A percentile compares a stretch with the other conserved stretches of the same genome.
Conservation (phyloP, 192 early-diverging fungal genomes). For the Coemansia sp. region DNA sequence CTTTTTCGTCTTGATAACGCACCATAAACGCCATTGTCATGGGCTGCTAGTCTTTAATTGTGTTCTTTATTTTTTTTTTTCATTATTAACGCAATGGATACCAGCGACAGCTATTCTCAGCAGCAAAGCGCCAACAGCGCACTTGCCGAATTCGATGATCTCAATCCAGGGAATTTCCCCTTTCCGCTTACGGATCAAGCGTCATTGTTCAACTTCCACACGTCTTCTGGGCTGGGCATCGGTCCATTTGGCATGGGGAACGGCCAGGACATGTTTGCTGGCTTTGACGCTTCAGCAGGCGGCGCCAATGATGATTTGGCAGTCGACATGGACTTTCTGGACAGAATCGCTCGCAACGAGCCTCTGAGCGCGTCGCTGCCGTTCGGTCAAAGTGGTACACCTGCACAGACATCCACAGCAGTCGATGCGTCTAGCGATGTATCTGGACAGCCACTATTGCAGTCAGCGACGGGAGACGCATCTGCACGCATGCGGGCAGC, state of each 20-base stretch:
- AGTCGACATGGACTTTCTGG: constrained; percentile 14
- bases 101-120: constrained; percentile 7
- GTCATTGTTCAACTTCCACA: constrained; percentile 54
- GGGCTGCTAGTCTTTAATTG: not conserved
- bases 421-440: not conserved
- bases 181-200: constrained; percentile 48
- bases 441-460: not conserved
- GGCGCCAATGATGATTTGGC: constrained; percentile 7
- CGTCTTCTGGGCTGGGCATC: constrained; percentile 29
- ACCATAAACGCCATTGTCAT: constrained; percentile 1
- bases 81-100: constrained; percentile 1
- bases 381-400: not conserved
- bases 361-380: constrained; percentile 13
- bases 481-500: constrained; percentile 2
- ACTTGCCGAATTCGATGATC: constrained; percentile 18
- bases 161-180: constrained; percentile 32
- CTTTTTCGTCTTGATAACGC: not conserved
- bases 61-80: not conserved
- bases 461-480: not conserved
- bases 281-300: constrained; percentile 3
- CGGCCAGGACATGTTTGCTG: constrained; percentile 14
- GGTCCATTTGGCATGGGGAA: constrained; percentile 17
- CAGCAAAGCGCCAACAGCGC: constrained; percentile 3
- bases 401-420: not conserved
- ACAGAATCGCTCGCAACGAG: constrained; percentile 4